phyloP scores from a whole-genome alignment of 176 grass and related monocot species.

The Musa acuminata region DNA sequence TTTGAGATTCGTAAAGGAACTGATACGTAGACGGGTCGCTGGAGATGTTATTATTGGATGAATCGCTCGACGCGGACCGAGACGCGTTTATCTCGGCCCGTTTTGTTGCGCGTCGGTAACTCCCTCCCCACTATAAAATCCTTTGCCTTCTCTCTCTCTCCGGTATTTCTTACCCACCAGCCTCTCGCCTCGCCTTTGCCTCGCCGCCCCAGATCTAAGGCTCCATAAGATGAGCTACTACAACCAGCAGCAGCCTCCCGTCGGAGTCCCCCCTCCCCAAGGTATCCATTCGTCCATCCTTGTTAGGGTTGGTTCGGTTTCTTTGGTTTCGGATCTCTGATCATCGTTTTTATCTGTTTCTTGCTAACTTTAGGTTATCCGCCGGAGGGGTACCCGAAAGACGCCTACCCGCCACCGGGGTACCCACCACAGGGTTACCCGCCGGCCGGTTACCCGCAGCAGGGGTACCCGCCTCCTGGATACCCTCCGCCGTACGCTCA shows the following conservation, averaged over 20 bases:
- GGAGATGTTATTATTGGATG: too few relatives aligned
- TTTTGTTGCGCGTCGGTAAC: background rate
- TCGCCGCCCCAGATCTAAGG: background rate
- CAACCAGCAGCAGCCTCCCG: slow-evolving; percentile 32
- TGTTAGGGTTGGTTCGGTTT: background rate
- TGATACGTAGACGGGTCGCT: too few relatives aligned
- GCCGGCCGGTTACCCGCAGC: slow-evolving; percentile 21
- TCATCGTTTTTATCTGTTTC: background rate
- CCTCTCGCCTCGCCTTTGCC: background rate
- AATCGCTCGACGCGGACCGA: too few relatives aligned
- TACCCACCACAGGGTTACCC: slow-evolving; percentile 34
- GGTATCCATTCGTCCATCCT: slow-evolving; percentile 5
- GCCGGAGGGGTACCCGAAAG: slow-evolving; percentile 31
- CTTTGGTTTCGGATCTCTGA: slow-evolving; percentile 1
- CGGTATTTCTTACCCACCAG: background rate
- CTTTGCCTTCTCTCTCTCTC: background rate
- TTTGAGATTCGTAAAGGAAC: too few relatives aligned
- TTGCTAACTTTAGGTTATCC: slow-evolving; percentile 31
- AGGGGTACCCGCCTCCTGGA: slow-evolving; percentile 20
- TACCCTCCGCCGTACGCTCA: slow-evolving; percentile 37
- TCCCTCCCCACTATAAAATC: background rate
- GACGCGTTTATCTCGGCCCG: too few relatives aligned
- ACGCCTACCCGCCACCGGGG: slow-evolving; percentile 27
- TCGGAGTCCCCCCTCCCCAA: slow-evolving; percentile 43
- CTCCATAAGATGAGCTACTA: slow-evolving; percentile 33